These are phyloP conservation scores for Alisma plantagoaquatica DNA, from an alignment of 106 monocot genomes.

Conservation along the genomic window DNA sequence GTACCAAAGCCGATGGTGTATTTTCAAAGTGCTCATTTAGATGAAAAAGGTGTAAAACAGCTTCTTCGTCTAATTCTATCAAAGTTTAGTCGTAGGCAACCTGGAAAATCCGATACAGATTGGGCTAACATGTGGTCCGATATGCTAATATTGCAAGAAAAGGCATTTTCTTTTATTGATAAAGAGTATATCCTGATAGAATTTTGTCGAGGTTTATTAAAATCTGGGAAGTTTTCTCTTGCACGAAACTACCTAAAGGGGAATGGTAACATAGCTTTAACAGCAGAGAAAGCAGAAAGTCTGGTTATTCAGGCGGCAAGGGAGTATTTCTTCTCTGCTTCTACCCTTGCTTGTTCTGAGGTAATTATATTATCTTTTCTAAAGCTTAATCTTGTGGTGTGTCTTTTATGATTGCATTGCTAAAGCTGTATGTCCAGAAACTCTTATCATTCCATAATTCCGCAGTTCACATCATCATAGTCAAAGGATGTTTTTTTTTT, in stretches of 20 bases:
- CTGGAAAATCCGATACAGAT: slow-evolving; percentile 65
- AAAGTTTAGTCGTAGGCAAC: slow-evolving; percentile 82
- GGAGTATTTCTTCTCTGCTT: slow-evolving; percentile 95
- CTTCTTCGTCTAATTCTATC: slow-evolving; percentile 82
- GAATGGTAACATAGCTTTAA: slow-evolving; percentile 35
- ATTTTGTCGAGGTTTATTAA: slow-evolving; percentile 82
- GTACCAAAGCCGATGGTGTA: slow-evolving; percentile 87
- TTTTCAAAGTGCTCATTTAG: slow-evolving; percentile 47
- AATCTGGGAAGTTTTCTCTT: slow-evolving; percentile 90
- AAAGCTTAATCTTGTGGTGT: too few species aligned
- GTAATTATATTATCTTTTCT: slow-evolving; percentile 24
- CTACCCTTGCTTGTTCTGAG: slow-evolving; percentile 66
- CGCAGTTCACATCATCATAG: too few species aligned
- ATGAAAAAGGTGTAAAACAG: slow-evolving; percentile 84
- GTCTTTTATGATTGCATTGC: too few species aligned
- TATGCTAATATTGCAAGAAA: slow-evolving; percentile 72
- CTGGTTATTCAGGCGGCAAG: slow-evolving; percentile 86
- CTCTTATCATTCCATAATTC: too few species aligned
- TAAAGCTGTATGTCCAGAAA: too few species aligned
- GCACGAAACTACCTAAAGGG: slow-evolving; percentile 95
- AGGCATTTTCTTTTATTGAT: slow-evolving; percentile 88
- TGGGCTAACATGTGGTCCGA: slow-evolving; percentile 93
- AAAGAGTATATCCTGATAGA: slow-evolving; percentile 75
- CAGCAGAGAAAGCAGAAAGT: slow-evolving; percentile 70
- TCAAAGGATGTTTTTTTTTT: too few species aligned